A percentile compares a stretch with the other conserved stretches of the same genome.
phyloP scores from a whole-genome alignment of 768 basidiomycete genomes.

The Boletus reticuloceps region DNA sequence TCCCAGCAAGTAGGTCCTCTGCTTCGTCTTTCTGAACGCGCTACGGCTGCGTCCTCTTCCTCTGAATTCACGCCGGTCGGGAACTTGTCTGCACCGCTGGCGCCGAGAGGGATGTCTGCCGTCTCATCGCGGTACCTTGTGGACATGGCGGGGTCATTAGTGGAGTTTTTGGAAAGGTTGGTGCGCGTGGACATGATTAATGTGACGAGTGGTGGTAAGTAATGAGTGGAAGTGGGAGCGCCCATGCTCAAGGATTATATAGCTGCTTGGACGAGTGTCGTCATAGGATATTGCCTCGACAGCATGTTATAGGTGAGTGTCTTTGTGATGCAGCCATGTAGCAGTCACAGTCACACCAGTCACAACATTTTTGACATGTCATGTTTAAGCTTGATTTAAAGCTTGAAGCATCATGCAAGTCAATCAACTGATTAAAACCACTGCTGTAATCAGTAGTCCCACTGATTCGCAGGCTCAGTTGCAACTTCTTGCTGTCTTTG shows the following conservation, averaged over 20 bases:
- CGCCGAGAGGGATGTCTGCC: no score
- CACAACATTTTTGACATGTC: no score
- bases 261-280: no score
- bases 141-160: no score
- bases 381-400: no score
- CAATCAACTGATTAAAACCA: background rate
- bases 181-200: background rate
- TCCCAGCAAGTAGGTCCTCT: constrained; percentile 13
- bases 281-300: no score
- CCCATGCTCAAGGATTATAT: no score
- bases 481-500: background rate
- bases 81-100: background rate
- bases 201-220: background rate
- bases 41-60: background rate
- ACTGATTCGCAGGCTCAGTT: background rate
- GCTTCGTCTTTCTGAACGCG: constrained; percentile 16
- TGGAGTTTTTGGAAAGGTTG: no score
- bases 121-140: background rate
- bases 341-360: no score
- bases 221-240: no score
- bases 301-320: no score
- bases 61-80: background rate
- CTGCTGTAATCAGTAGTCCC: background rate
- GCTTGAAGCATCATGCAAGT: background rate
- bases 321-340: no score